A percentile compares a stretch with the other conserved stretches of the same genome.
Evolutionary conservation across 768 basidiomycete genomes (phyloP).

Genomic region (Russula lepida): DNA sequence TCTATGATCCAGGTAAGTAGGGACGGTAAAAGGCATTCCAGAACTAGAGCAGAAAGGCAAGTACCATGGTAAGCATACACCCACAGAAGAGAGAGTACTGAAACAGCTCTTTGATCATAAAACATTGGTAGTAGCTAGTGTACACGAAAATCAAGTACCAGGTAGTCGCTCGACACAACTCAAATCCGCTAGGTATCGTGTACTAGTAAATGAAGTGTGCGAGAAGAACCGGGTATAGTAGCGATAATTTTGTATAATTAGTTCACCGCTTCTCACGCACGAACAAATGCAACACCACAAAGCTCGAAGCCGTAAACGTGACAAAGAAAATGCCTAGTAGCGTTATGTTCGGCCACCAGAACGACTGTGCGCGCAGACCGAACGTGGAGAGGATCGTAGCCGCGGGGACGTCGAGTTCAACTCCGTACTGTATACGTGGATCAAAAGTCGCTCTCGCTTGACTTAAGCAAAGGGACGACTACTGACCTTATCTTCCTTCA

Average conservation of each 20-base stretch:
- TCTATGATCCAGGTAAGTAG: too few species aligned
- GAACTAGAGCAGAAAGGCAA: background rate
- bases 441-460: background rate
- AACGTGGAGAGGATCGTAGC: constrained; percentile 93
- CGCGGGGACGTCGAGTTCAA: constrained; percentile 93
- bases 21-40: background rate
- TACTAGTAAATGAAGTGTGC: background rate
- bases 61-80: background rate
- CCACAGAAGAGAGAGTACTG: background rate
- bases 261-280: constrained; percentile 68
- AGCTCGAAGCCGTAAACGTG: constrained; percentile 68
- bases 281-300: constrained; percentile 72
- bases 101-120: background rate
- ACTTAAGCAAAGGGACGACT: background rate
- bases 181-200: constrained; percentile 9
- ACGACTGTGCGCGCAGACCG: constrained; percentile 88
- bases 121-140: background rate
- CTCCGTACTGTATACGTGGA: constrained; percentile 67
- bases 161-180: background rate
- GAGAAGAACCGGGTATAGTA: constrained; percentile 4
- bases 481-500: constrained; percentile 82
- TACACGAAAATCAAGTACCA: background rate
- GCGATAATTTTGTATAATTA: background rate
- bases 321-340: constrained; percentile 82
- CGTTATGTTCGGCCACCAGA: constrained; percentile 97